Conservation (phyloP, 2,329 filamentous ascomycete genomes). For the Cladophialophora psammophila region DNA sequence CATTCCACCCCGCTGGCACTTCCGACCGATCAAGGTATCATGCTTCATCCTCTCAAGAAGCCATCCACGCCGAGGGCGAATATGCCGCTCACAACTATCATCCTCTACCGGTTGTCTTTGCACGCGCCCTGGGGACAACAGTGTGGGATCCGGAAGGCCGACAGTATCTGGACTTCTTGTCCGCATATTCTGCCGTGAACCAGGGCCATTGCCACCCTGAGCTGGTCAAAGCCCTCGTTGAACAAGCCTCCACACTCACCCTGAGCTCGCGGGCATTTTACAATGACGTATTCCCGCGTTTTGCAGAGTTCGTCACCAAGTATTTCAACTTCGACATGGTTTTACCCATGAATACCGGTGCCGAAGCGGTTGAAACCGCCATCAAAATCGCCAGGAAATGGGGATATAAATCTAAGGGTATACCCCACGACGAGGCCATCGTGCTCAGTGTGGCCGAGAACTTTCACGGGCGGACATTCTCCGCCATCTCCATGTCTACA, state of each 20-base stretch:
- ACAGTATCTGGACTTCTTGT: constrained; percentile 97
- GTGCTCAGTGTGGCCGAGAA: constrained; percentile 88
- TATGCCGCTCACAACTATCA: constrained; percentile 99
- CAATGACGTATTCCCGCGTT: constrained; percentile 97
- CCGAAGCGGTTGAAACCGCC: constrained; percentile 93
- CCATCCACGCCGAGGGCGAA: constrained; percentile 80
- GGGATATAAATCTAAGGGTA: constrained; percentile 96
- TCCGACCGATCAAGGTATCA: constrained; percentile 65
- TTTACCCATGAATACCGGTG: constrained; percentile 96
- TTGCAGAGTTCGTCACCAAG: constrained; percentile 87
- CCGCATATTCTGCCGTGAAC: constrained; percentile 97
- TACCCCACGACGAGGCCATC: constrained; percentile 81
- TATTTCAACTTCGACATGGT: constrained; percentile 98
- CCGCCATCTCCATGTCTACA: constrained; percentile 91
- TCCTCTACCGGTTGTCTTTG: constrained; percentile 91
- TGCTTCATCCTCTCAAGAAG: constrained; percentile 76
- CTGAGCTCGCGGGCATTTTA: constrained; percentile 95
- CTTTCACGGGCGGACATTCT: constrained; percentile 96
- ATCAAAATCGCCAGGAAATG: constrained; percentile 97
- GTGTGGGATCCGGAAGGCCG: constrained; percentile 98
- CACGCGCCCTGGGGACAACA: constrained; percentile 80
- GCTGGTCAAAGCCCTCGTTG: constrained; percentile 85
- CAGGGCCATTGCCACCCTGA: constrained; percentile 98
- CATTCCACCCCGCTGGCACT: constrained; percentile 49
- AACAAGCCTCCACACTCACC: constrained; percentile 88